Percentiles rank a stretch among this genome's conserved stretches.
Conservation (phyloP, 192 early-diverging fungal genomes). For the Podila epigama region DNA sequence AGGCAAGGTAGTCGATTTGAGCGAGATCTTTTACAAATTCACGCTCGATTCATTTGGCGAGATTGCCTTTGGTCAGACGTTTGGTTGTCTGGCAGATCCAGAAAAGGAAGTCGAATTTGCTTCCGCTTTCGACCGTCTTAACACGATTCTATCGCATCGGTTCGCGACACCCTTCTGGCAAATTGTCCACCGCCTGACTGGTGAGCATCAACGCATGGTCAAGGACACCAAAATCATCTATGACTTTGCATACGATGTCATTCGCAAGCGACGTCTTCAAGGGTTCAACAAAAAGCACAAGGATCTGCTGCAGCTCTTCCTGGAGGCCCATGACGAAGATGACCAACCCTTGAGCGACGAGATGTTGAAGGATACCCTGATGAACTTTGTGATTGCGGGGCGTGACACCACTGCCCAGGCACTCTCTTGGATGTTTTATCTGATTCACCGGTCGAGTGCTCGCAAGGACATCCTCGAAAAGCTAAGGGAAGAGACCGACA, state of each 20-base stretch:
- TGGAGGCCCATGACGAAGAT: conserved; percentile 45
- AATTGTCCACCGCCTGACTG: conserved; percentile 20
- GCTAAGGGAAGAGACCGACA: conserved; percentile 43
- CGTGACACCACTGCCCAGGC: conserved; percentile 67
- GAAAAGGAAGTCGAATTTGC: conserved; percentile 53
- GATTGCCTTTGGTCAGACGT: conserved; percentile 35
- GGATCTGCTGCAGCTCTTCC: conserved; percentile 54
- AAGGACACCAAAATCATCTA: conserved; percentile 15
- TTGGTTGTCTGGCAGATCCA: conserved; percentile 32
- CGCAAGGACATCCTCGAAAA: conserved; percentile 30
- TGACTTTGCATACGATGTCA: conserved; percentile 36
- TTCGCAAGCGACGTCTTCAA: conserved; percentile 18
- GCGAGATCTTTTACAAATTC: conserved; percentile 19
- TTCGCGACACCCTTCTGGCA: conserved; percentile 23
- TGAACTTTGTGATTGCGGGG: conserved; percentile 57
- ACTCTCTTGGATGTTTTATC: conserved; percentile 62
- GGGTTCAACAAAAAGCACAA: conserved; percentile 2
- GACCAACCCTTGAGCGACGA: conserved; percentile 37
- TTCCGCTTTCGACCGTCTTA: conserved; percentile 57
- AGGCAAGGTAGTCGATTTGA: conserved; percentile 13
- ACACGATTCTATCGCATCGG: conserved; percentile 20
- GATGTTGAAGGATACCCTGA: conserved; percentile 49
- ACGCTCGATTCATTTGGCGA: conserved; percentile 39
- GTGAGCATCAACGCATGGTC: conserved; percentile 4
- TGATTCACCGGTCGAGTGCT: conserved; percentile 47